A percentile compares a stretch with the other conserved stretches of the same genome.
Evolutionary conservation across 108 stramenopile species (phyloP).

Genomic region (Pseudonitzschia pungens): DNA sequence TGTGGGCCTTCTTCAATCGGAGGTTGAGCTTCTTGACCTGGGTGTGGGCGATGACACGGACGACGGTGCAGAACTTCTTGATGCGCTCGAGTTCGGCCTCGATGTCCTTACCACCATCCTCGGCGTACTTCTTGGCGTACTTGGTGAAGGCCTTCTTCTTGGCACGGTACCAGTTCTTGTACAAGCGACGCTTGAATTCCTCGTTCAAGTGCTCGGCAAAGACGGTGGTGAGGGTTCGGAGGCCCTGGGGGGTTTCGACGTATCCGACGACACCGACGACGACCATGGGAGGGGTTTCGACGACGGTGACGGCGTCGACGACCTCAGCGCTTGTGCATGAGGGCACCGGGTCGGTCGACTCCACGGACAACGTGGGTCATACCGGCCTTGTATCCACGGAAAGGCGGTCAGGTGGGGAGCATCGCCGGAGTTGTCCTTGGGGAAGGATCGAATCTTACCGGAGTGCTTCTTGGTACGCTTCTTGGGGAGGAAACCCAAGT

Average conservation of each 20-base stretch:
- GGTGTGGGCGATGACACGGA: conserved; percentile 99
- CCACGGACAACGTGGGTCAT: conserved; percentile 99
- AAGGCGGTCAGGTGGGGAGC: conserved; percentile 97
- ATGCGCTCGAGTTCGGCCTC: conserved; percentile 97
- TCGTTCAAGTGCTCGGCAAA: conserved; percentile 98
- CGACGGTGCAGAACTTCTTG: conserved; percentile 97
- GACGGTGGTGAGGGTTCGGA: conserved; percentile 98
- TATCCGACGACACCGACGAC: conserved; percentile 99
- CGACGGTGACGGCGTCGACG: conserved; percentile 98
- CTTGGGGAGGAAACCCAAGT: conserved; percentile 98
- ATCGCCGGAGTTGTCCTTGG: conserved; percentile 89
- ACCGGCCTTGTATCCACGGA: conserved; percentile 99
- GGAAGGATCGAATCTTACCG: conserved; percentile 96
- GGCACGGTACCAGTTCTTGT: conserved; percentile 99
- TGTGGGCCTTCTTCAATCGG: conserved; percentile 98
- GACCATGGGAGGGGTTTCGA: conserved; percentile 99
- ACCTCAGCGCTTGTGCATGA: conserved; percentile 99
- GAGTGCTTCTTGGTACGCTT: conserved; percentile 99
- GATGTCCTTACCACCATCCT: conserved; percentile 89
- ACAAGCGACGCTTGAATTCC: conserved; percentile 99
- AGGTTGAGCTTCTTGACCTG: conserved; percentile 97
- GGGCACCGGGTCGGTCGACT: conserved; percentile 98
- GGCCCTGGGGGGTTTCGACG: conserved; percentile 97
- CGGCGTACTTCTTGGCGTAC: conserved; percentile 98
- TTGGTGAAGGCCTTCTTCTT: conserved; percentile 99